These are phyloP conservation scores for Athelia psychrophila DNA, from an alignment of 1,284 basidiomycete genomes.

Conservation along the genomic window DNA sequence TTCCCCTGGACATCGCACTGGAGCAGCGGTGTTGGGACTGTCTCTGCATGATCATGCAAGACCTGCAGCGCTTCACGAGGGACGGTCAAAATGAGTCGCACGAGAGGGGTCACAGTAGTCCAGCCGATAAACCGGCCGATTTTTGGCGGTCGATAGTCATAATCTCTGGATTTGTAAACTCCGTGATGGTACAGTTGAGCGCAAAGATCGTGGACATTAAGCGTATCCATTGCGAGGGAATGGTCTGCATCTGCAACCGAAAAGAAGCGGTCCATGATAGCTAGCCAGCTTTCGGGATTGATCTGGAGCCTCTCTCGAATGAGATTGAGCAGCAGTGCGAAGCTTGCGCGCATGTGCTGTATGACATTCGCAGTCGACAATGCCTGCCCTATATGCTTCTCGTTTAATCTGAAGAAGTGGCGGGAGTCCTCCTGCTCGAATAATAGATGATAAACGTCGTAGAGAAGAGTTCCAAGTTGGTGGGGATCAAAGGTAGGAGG, in stretches of 20 bases:
- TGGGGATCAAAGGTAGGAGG: slow-evolving; percentile 23
- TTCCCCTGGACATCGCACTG: slow-evolving; percentile 25
- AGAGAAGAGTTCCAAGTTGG: slow-evolving; percentile 40
- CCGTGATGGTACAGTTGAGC: slow-evolving; percentile 30
- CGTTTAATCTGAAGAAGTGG: slow-evolving; percentile 15
- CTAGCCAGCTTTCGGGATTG: slow-evolving; percentile 21
- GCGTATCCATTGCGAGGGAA: slow-evolving; percentile 25
- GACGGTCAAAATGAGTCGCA: slow-evolving; percentile 31
- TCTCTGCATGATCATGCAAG: slow-evolving; percentile 13
- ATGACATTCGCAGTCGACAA: slow-evolving; percentile 21
- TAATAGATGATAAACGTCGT: slow-evolving; percentile 43
- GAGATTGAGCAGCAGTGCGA: slow-evolving; percentile 38
- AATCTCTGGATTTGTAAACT: slow-evolving; percentile 20
- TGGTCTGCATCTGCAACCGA: slow-evolving; percentile 19
- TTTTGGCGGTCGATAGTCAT: slow-evolving; percentile 9
- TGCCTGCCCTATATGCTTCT: slow-evolving; percentile 16
- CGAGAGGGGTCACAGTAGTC: slow-evolving; percentile 26
- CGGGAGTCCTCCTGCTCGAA: slow-evolving; percentile 37
- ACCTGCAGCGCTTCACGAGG: slow-evolving; percentile 27
- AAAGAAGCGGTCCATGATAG: slow-evolving; percentile 26
- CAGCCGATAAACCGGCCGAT: slow-evolving; percentile 25
- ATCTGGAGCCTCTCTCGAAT: slow-evolving; percentile 30
- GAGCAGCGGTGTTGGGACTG: slow-evolving; percentile 25
- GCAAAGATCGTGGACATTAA: slow-evolving; percentile 33
- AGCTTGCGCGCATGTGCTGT: slow-evolving; percentile 44